Base-by-base conservation (phyloP, 1,139 yeast genomes). In the Schizosaccharomyces versatilis region DNA sequence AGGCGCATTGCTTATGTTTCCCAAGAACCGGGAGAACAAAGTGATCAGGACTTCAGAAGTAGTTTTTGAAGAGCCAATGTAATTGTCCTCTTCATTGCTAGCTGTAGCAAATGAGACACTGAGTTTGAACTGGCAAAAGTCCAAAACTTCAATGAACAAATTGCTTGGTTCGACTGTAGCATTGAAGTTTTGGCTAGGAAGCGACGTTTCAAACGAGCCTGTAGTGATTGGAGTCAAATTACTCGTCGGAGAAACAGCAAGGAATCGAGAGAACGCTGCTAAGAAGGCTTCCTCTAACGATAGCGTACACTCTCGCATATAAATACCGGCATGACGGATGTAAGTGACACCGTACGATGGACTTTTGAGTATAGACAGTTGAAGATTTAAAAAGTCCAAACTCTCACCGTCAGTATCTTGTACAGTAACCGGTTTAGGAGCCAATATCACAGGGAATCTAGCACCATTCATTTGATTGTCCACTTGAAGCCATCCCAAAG, bases 1-100 rank as follows among this genome's bases (percentile, higher is more conserved):
- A 1, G 98, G 98, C 0, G 99, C 98, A 67, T 90, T 97, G 64
- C 90, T 88, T 58, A 93, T 84, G 66, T 90, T 93, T 38, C 98
- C 98, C 60, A 93, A 78, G 0, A 98, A 95, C 97, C 88, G 88
- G 0, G 97, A 86, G 59, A 93, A 71, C 52, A 90, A 80, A 65
- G 90, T 86, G 63, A 86, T 80, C 67, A 81, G 82, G 74, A 79
- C 75, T 60, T 74, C 67, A 56, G 82, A 63, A 0, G 76, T 71
- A 0, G 77, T 68, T 54, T 55, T 57, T 14, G 57, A 36, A 54
- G 55, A 38, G 24, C 42, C 38, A 56, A 14, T 24, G 10, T 44
- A 19, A n/a, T 73, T 70, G 56, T 75, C 81, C 60, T 74, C 77
- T 52, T 71, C 76, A 65, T 81, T 80, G 39, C 82, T 74, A 0